Conservation (phyloP, 1,139 yeast species). For the Candida glucosophila region DNA sequence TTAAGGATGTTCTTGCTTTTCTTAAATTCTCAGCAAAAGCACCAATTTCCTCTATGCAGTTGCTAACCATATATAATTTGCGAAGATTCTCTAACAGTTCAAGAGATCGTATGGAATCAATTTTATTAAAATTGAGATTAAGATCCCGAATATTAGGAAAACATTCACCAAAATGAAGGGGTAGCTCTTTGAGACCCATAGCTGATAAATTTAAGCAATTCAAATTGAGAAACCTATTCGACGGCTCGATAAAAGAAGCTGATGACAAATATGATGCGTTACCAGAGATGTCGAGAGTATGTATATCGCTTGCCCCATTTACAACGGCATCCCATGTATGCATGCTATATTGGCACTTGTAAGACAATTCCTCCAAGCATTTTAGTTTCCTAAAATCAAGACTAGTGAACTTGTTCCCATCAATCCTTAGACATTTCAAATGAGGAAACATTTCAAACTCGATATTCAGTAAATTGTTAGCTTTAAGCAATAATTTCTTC, state of each 20-base stretch:
- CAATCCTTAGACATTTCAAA: slow-evolving; percentile 38
- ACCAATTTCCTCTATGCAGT: slow-evolving; percentile 28
- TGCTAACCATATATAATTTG: slow-evolving; percentile 38
- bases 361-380: slow-evolving; percentile 35
- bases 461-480: slow-evolving; percentile 26
- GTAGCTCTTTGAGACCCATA: slow-evolving; percentile 29
- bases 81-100: slow-evolving; percentile 23
- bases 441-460: slow-evolving; percentile 26
- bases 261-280: slow-evolving; percentile 9
- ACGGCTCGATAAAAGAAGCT: slow-evolving; percentile 1
- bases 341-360: slow-evolving; percentile 22
- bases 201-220: slow-evolving; percentile 36
- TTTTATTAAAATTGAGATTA: slow-evolving; percentile 42
- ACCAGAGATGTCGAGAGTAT: slow-evolving; percentile 33
- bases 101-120: slow-evolving; percentile 22
- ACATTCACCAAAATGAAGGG: slow-evolving; percentile 21
- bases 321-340: slow-evolving; percentile 13
- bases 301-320: slow-evolving; percentile 12
- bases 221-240: slow-evolving; percentile 26
- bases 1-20: slow-evolving; percentile 23
- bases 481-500: slow-evolving; percentile 36
- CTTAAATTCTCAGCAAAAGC: slow-evolving; percentile 23
- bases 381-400: slow-evolving; percentile 23
- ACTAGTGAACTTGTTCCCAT: slow-evolving; percentile 29
- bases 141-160: slow-evolving; percentile 43